These are phyloP conservation scores for Wallacemonas sp. DNA, from an alignment of 208 protist species.

Conservation along the genomic window DNA sequence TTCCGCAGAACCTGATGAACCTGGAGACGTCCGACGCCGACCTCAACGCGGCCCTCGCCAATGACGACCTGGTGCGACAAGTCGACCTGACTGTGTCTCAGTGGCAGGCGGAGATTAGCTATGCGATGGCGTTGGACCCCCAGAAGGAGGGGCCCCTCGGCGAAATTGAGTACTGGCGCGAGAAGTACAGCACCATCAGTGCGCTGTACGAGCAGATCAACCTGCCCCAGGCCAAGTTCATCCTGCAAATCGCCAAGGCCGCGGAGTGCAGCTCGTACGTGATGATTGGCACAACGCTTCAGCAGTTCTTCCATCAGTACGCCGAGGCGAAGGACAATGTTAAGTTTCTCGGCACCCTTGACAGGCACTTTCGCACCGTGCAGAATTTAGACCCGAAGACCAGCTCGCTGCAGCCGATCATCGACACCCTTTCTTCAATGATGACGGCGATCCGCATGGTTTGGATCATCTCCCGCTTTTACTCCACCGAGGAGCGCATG, in stretches of 20 bases:
- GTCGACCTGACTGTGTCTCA: constrained; percentile 86
- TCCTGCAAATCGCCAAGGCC: constrained; percentile 91
- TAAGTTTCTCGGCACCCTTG: constrained; percentile 98
- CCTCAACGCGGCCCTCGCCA: constrained; percentile 67
- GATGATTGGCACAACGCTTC: constrained; percentile 91
- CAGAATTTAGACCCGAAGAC: constrained; percentile 76
- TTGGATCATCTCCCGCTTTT: constrained; percentile 99
- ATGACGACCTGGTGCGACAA: constrained; percentile 87
- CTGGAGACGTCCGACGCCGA: constrained; percentile 79
- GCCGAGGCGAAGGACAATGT: constrained; percentile 99
- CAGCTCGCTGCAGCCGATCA: constrained; percentile 92
- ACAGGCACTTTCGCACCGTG: constrained; percentile 98
- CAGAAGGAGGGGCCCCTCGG: constrained; percentile 93
- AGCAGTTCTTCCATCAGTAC: constrained; percentile 95
- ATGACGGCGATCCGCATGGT: constrained; percentile 99
- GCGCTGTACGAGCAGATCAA: constrained; percentile 97
- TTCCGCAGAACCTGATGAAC: constrained; percentile 67
- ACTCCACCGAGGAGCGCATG: constrained; percentile 99
- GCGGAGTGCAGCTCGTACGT: constrained; percentile 82
- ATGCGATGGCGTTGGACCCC: constrained; percentile 88
- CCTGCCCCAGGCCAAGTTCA: constrained; percentile 90
- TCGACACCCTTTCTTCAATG: constrained; percentile 97
- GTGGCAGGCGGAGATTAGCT: constrained; percentile 91
- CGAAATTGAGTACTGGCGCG: constrained; percentile 98
- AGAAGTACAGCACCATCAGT: constrained; percentile 94